Base-by-base conservation (phyloP, 2,329 filamentous ascomycete species). In the Sarocladium oryzae region DNA sequence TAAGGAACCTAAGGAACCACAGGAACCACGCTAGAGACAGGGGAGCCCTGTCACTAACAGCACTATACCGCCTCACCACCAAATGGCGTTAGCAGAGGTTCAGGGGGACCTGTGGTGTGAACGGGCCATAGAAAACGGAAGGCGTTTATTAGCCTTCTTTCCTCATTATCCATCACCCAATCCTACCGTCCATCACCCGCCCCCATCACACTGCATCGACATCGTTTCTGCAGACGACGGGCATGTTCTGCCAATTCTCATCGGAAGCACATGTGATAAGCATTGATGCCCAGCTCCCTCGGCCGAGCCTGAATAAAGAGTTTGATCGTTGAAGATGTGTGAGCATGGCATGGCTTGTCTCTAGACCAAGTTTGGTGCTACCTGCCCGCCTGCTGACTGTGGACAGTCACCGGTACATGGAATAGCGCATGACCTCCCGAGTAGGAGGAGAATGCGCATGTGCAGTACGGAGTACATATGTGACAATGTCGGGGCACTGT, bases 11-110 rank as follows among this genome's bases (percentile, higher is more conserved):
- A 32, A 13, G 28, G 7, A 32, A n/a, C 36, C 16, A 21, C 15
- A 6, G 21, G 3, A n/a, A 4, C n/a, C n/a, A 16, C 40, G 21
- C 40, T 43, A 43, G n/a, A 21, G 6, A 7, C 40, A 40, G 23
- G 21, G 40, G 21, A n/a, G n/a, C n/a, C n/a, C n/a, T n/a, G n/a
- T n/a, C 40, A 43, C 40, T 43, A 43, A 48, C 43, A 48, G 43
- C 28, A 32, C 6, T 13, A 13, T 33, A 26, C 28, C 26, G n/a
- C 26, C 5, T 18, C n/a, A 23, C 10, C 28, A 48, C 43, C 43
- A 32, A 6, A 2, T 33, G 16, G 15, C 28, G 43, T 48, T 48
- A 48, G 43, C 16, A 16, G 28, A 9, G 7, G 36, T 10, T 30
- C 13, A 30, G n/a, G n/a, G n/a, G n/a, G n/a, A n/a, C n/a, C 28